Evolutionary conservation across 1,284 basidiomycete species (phyloP).

Genomic region (Ustilago tritici): DNA sequence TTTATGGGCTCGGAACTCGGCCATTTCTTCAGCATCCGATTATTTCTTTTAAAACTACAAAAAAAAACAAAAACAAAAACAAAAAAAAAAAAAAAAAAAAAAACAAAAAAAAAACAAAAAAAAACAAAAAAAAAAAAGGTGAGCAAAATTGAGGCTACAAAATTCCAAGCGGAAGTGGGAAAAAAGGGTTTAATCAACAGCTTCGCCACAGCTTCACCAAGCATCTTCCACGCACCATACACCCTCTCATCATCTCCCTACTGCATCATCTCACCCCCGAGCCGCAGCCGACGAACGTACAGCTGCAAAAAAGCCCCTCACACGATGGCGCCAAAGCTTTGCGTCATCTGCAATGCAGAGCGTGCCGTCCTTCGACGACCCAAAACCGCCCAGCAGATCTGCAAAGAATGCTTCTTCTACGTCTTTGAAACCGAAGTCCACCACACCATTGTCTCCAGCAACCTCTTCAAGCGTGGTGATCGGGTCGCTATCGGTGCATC

Average conservation of each 20-base stretch:
- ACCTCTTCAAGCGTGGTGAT: constrained; percentile 89
- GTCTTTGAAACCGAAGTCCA: constrained; percentile 99
- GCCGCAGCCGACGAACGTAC: neutral
- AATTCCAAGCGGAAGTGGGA: constrained; percentile 10
- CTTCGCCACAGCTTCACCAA: constrained; percentile 14
- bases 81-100: too few species aligned
- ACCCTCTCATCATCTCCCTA: neutral
- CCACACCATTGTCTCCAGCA: constrained; percentile 81
- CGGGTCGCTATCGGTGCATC: constrained; percentile 96
- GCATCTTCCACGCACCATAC: neutral
- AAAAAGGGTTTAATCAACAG: neutral
- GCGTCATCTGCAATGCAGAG: constrained; percentile 80
- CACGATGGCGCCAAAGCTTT: constrained; percentile 68
- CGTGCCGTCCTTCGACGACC: constrained; percentile 92
- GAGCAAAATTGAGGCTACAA: neutral
- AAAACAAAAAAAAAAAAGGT: neutral
- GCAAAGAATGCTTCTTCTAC: constrained; percentile 92
- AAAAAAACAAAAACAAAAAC: too few species aligned
- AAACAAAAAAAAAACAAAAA: too few species aligned
- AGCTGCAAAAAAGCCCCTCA: neutral
- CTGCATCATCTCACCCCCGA: neutral
- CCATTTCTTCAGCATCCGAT: too few species aligned
- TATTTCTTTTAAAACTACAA: neutral
- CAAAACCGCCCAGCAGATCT: constrained; percentile 97
- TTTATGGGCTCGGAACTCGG: constrained; percentile 18